A percentile compares a stretch with the other conserved stretches of the same genome.
Conservation (phyloP, 805 yeast genomes). For the Starmerella scarabaei region DNA sequence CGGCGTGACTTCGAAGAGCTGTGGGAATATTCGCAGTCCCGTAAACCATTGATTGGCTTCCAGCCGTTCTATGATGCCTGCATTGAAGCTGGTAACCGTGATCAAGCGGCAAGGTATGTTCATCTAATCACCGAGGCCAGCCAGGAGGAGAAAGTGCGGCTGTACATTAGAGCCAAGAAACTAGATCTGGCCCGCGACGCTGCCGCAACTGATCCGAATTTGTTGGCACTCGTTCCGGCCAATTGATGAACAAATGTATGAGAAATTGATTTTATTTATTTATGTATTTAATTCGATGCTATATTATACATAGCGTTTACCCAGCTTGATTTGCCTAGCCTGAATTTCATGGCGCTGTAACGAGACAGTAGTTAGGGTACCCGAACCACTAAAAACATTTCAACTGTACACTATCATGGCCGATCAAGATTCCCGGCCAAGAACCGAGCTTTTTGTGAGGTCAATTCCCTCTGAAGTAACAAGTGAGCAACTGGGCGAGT, state of each 20-base stretch:
- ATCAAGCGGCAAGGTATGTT: slow-evolving; percentile 51
- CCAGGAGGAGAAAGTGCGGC: slow-evolving; percentile 36
- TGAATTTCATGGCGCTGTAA: too few relatives aligned
- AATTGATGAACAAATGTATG: neutral
- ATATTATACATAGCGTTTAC: too few relatives aligned
- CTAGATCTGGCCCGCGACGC: slow-evolving; percentile 23
- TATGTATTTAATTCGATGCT: neutral
- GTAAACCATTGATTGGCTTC: slow-evolving; percentile 61
- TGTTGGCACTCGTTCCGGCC: slow-evolving; percentile 2
- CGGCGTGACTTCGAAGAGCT: slow-evolving; percentile 44
- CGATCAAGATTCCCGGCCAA: slow-evolving; percentile 1
- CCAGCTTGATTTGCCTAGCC: too few relatives aligned
- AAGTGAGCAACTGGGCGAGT: slow-evolving; percentile 66
- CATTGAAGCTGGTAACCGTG: slow-evolving; percentile 39
- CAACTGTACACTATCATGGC: neutral
- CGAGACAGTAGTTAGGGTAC: neutral
- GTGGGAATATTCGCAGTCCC: slow-evolving; percentile 37
- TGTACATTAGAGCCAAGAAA: slow-evolving; percentile 36
- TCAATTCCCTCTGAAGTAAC: slow-evolving; percentile 72
- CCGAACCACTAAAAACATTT: neutral
- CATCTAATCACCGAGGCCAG: slow-evolving; percentile 36
- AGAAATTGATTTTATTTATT: neutral
- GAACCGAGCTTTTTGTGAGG: slow-evolving; percentile 56
- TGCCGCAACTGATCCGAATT: slow-evolving; percentile 22
- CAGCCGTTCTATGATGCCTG: slow-evolving; percentile 48